Base-by-base conservation (phyloP, 495 filamentous ascomycete genomes). In the Ramalina intermedia region DNA sequence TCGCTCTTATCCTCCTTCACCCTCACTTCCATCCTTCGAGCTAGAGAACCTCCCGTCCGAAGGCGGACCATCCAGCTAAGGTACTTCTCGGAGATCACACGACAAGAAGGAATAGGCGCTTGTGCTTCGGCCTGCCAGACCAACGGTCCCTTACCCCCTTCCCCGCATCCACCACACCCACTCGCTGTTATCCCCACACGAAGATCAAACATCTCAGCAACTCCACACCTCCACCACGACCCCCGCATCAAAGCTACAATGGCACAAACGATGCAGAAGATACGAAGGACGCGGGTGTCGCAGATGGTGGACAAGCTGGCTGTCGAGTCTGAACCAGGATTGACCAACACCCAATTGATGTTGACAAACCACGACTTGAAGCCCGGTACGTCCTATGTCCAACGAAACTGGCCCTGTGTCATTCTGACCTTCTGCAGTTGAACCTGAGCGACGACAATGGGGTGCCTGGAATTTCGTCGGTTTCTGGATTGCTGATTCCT, bases 401-500 rank as follows among this genome's bases (percentile, higher is more conserved):
- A 0, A 16, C 14, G 9, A n/a, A 41, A 8, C 2, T 14, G 21
- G 7, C 6, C 13, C 6, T n/a, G 12, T 9, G 4, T 9, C 6
- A 40, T 27, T 16, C 17, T 55, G 49, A 52, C 39, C 11, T 39
- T 27, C n/a, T 50, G 52, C 53, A 73, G 89, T 96, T 26, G 87
- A 93, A 55, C 80, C 82, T 16, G 80, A 79, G 50, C 79, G 85
- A 49, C 80, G 89, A 24, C 79, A 86, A 76, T 96, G 89, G 89
- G 82, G 77, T 46, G 69, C 84, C 46, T 83, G 80, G 75, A 94
- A 94, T 59, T 96, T 87, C 57, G 79, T 95, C 47, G 83, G 81
- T 17, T 94, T 94, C 59, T 91, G 87, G 87, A 75, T 94, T 61
- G 86, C 89, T 29, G 89, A 96, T 66, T 90, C 85, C 6, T 87